Evolutionary conservation across 495 filamentous ascomycete species (phyloP), one percentile per base, ranked within the genome.

Genomic region (Penicillium subrubescens): DNA sequence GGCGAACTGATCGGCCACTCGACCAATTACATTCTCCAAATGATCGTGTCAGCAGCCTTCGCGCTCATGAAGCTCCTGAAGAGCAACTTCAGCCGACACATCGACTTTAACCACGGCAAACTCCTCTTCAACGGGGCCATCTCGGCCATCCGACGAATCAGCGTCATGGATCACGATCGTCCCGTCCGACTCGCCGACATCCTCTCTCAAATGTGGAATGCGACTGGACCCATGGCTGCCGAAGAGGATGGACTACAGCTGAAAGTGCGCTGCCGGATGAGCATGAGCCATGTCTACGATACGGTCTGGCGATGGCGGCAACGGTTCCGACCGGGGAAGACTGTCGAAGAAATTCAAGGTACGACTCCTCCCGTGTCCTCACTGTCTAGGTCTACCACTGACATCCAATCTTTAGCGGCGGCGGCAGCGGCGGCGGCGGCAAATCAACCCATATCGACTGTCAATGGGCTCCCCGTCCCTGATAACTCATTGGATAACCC

Each of bases 11-110:
- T 97, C 34, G 82, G 82, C 21, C 92, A 90, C 74, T 86, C 89
- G 23, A 92, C 91, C 51, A 94, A 94, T 71, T 96, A 96, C 73
- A 89, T 97, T 60, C 87, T 94, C 61, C 93, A 96, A 73, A 97
- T 97, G 91, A 89, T 96, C 33, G 88, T 96, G 8, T 94, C 93
- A 12, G 91, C 89, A 0, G 92, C 91, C 4, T 96, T 96, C 67
- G 88, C 92, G 3, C 77, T 97, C 11, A 85, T 96, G 70, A 97
- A 97, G 71, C 82, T 97, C 27, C 80, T 96, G 66, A 90, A 92
- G 71, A 94, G 90, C 55, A 92, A 81, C 87, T 97, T 81, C 80
- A 89, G 63, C 74, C 83, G 74, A 79, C 87, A 74, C 43, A 80
- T 82, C 64, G 89, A 94, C 62, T 86, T 88, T 65, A 84, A 89